Conservation (phyloP, 1,284 basidiomycete species). For the Cystobasidium pallidum region DNA sequence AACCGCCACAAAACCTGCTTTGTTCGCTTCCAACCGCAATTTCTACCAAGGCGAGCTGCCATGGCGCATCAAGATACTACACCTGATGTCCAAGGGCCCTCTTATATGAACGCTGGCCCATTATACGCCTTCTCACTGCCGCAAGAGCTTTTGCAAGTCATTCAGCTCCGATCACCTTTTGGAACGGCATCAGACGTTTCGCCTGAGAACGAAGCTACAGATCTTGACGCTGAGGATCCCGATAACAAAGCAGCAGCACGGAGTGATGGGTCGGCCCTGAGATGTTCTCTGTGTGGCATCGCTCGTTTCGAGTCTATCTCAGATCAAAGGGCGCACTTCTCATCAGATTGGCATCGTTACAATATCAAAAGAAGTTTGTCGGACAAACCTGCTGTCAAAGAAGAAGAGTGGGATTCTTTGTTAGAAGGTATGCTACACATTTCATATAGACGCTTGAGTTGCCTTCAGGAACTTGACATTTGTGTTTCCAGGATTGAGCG, state of each 20-base stretch:
- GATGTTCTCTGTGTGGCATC: conserved; percentile 75
- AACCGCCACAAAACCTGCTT: not conserved
- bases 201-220: not conserved
- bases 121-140: conserved; percentile 56
- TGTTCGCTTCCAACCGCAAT: not conserved
- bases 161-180: conserved; percentile 52
- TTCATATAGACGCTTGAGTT: no score
- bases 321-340: conserved; percentile 84
- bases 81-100: not conserved
- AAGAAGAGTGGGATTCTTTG: conserved; percentile 72
- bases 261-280: conserved; percentile 51
- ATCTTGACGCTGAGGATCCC: not conserved
- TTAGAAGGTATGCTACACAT: conserved; percentile 76
- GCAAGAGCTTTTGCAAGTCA: conserved; percentile 51
- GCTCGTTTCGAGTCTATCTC: conserved; percentile 70
- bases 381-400: conserved; percentile 65
- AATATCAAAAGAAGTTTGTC: conserved; percentile 81
- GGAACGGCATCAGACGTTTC: conserved; percentile 30
- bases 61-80: not conserved
- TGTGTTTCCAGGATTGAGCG: conserved; percentile 41
- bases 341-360: conserved; percentile 97
- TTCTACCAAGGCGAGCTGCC: not conserved
- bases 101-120: conserved; percentile 22
- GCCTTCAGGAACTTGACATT: no score
- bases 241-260: not conserved